phyloP scores from a whole-genome alignment of 2,329 filamentous ascomycete species.

The Arthrobotrys megalospora region DNA sequence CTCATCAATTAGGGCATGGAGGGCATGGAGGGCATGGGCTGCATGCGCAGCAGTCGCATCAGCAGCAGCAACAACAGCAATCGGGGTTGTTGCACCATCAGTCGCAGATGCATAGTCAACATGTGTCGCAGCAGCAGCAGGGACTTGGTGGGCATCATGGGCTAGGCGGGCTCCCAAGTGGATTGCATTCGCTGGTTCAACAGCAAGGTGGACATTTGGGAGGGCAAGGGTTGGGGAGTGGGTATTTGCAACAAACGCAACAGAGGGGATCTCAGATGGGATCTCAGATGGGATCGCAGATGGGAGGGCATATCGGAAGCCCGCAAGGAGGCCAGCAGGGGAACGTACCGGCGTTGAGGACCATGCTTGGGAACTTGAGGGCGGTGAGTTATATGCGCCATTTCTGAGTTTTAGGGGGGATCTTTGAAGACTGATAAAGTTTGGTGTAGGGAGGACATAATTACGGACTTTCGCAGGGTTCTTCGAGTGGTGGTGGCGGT shows the following conservation, averaged over 20 bases:
- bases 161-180: constrained; percentile 37
- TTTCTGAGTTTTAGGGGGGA: not conserved
- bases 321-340: constrained; percentile 20
- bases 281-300: not conserved
- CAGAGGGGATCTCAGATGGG: constrained; percentile 9
- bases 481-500: constrained; percentile 31
- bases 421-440: not conserved
- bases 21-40: constrained; percentile 52
- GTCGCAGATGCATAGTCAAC: constrained; percentile 54
- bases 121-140: constrained; percentile 54
- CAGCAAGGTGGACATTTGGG: constrained; percentile 40
- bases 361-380: constrained; percentile 62
- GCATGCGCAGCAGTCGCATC: constrained; percentile 36
- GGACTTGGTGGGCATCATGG: constrained; percentile 45
- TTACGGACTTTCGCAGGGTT: constrained; percentile 46
- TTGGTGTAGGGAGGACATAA: constrained; percentile 55
- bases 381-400: constrained; percentile 47
- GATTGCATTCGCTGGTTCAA: constrained; percentile 52
- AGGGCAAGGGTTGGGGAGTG: constrained; percentile 17
- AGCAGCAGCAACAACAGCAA: constrained; percentile 36
- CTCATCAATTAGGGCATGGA: constrained; percentile 51
- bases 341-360: constrained; percentile 56
- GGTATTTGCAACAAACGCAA: constrained; percentile 54
- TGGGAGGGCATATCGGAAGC: constrained; percentile 24
- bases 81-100: constrained; percentile 44